Conservation (phyloP, 176 grass and related monocot genomes). For the Alopecurus myosuroides region DNA sequence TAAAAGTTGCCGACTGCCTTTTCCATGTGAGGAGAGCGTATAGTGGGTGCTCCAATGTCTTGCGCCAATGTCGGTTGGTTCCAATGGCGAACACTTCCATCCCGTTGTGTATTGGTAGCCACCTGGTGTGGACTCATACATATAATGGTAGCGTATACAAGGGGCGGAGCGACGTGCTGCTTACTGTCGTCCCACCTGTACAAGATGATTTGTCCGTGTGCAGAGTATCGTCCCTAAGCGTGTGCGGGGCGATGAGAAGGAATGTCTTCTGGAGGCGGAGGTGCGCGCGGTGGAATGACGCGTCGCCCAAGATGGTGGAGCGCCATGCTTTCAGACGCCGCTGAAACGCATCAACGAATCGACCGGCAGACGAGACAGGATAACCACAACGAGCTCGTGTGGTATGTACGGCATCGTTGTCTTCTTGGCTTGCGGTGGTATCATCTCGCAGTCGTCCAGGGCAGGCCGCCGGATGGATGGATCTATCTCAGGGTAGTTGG, state of each 20-base stretch:
- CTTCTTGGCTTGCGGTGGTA: background rate
- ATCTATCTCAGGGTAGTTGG: background rate
- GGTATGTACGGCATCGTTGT: background rate
- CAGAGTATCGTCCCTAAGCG: background rate
- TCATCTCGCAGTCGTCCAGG: background rate
- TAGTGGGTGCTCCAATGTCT: no score
- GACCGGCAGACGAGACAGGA: background rate
- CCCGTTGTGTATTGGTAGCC: background rate
- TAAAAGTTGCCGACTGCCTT: no score
- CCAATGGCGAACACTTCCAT: constrained; percentile 11
- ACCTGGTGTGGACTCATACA: background rate
- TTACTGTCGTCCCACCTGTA: background rate
- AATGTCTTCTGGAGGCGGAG: background rate
- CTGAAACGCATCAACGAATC: background rate
- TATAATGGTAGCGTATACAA: background rate
- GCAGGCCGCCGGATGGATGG: background rate
- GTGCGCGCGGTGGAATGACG: background rate
- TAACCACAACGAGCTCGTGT: background rate
- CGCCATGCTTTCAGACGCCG: constrained; percentile 2
- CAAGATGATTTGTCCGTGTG: background rate
- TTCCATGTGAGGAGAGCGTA: no score
- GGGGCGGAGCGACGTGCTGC: no score
- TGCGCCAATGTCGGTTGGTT: no score
- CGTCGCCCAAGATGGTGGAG: background rate
- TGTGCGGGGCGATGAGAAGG: background rate